phyloP scores from a whole-genome alignment of 2,329 filamentous ascomycete species.

The Aureobasidium sp. region DNA sequence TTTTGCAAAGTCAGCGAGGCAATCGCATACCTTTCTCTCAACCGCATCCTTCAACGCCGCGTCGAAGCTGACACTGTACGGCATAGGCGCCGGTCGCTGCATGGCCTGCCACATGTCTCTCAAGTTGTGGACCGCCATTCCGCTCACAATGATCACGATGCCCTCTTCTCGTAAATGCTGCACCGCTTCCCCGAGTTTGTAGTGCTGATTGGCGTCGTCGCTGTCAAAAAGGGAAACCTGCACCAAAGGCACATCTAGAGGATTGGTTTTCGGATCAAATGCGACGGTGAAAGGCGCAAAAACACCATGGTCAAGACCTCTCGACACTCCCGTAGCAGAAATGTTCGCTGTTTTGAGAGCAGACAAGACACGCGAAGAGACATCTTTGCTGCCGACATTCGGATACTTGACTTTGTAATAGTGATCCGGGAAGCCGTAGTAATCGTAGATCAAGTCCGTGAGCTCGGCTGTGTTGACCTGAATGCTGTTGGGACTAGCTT shows the following conservation, averaged over 20 bases:
- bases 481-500: constrained; percentile 50
- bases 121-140: constrained; percentile 56
- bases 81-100: constrained; percentile 23
- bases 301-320: constrained; percentile 69
- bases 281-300: constrained; percentile 63
- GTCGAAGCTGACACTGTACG: constrained; percentile 32
- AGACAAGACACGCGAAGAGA: constrained; percentile 53
- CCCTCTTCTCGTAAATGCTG: constrained; percentile 59
- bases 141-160: constrained; percentile 62
- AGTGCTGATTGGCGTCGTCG: constrained; percentile 60
- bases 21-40: constrained; percentile 21
- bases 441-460: constrained; percentile 66
- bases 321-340: constrained; percentile 50
- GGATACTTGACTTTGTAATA: constrained; percentile 64
- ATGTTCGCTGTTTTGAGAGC: constrained; percentile 54
- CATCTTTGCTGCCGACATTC: constrained; percentile 52
- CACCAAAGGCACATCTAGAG: constrained; percentile 52
- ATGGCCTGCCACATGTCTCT: constrained; percentile 26
- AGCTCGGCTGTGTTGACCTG: constrained; percentile 59
- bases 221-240: constrained; percentile 63
- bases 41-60: constrained; percentile 30
- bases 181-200: constrained; percentile 60
- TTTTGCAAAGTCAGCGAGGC: background rate
- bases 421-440: constrained; percentile 63
- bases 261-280: constrained; percentile 33